Evolutionary conservation across 1,284 basidiomycete genomes (phyloP).

Genomic region (Xerocomus tenax): DNA sequence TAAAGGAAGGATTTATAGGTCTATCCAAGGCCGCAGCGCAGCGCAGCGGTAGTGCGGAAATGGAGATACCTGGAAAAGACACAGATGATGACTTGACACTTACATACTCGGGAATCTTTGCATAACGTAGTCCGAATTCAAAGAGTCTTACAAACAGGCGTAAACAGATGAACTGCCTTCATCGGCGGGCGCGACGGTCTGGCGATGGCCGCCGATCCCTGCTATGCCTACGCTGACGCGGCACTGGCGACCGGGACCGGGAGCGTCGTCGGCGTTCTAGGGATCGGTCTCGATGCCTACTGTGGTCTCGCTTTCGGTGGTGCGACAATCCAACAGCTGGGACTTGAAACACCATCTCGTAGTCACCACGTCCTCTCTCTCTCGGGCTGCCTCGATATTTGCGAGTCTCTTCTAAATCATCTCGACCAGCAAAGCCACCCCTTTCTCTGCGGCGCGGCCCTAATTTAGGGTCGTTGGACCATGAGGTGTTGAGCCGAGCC

Average conservation of each 20-base stretch:
- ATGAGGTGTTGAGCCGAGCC: constrained; percentile 56
- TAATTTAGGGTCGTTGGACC: constrained; percentile 66
- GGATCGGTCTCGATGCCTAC: constrained; percentile 19
- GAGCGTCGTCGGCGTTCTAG: constrained; percentile 18
- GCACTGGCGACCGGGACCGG: constrained; percentile 24
- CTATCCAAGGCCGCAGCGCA: background rate
- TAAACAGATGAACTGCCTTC: constrained; percentile 14
- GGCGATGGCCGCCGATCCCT: constrained; percentile 13
- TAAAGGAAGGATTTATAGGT: constrained; percentile 17
- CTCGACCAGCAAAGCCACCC: constrained; percentile 56
- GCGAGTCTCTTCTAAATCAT: constrained; percentile 62
- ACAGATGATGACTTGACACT: constrained; percentile 9
- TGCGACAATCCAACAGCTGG: constrained; percentile 19
- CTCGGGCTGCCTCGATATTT: constrained; percentile 47
- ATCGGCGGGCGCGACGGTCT: constrained; percentile 5
- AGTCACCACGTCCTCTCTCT: constrained; percentile 33
- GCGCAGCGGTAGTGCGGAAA: background rate
- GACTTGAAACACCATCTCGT: constrained; percentile 74
- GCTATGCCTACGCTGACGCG: constrained; percentile 11
- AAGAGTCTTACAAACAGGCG: constrained; percentile 20
- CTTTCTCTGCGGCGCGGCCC: constrained; percentile 38
- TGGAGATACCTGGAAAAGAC: background rate
- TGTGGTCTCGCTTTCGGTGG: constrained; percentile 22
- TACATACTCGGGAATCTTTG: constrained; percentile 15
- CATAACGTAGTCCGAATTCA: constrained; percentile 11